Base-by-base conservation (phyloP, 2,329 filamentous ascomycete species). In the Fonsecaea multimorphosa region DNA sequence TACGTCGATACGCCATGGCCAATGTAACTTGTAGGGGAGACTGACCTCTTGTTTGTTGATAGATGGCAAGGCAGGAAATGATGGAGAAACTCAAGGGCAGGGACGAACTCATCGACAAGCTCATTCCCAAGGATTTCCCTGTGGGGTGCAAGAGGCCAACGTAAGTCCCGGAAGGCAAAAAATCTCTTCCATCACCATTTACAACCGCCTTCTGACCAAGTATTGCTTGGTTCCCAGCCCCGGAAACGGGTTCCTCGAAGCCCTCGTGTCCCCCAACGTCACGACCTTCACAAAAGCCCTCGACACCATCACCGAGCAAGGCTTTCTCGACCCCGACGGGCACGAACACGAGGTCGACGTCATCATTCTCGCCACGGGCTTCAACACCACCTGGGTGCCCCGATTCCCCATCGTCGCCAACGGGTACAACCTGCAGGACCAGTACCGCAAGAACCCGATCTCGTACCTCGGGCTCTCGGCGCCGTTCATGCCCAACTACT, bases 51-150 rank as follows among this genome's bases (percentile, higher is more conserved):
- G 3, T 24, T 27, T 38, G 2, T 38, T 59, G 57, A 59, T 38
- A 62, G 57, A 59, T 65, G 49, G 58, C 65, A 14, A 54, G 59
- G 27, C 55, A 62, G 12, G 63, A 62, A 44, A 61, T 76, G 76
- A 0, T 77, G 76, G 51, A 72, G 76, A 51, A 78, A 74, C 24
- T 74, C 70, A 27, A 71, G 24, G 56, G 38, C 5, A 51, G 56
- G 70, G 8, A 74, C 73, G 1, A 75, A 0, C 74, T 84, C 9
- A 70, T 75, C 32, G 77, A 82, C 16, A 78, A 78, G 36, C 78
- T 84, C 57, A 82, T 83, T 38, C 82, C 81, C 1, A 65, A 69
- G 7, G 77, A 78, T 64, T 81, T 80, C 72, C 75, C 75, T n/a
- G 74, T 79, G 4, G 78, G 79, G 11, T 81, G 80, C 65, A 72